Conservation (phyloP, 2,329 filamentous ascomycete genomes). For the Cladosporium velox region DNA sequence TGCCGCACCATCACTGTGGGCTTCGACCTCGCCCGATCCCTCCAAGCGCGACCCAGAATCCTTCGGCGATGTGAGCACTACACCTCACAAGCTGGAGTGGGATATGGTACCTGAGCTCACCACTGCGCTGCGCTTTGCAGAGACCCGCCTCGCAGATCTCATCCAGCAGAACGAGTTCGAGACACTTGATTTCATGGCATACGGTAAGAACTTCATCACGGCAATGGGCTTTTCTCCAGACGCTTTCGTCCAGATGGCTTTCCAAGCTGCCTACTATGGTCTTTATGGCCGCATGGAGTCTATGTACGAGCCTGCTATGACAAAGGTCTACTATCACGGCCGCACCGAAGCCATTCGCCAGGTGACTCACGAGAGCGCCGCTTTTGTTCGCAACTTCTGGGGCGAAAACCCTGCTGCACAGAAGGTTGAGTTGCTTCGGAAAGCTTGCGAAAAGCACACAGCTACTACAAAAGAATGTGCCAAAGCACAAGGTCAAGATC, state of each 20-base stretch:
- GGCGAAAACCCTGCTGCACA: slow-evolving; percentile 78
- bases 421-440: slow-evolving; percentile 83
- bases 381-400: slow-evolving; percentile 94
- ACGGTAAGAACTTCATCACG: slow-evolving; percentile 97
- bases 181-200: slow-evolving; percentile 82
- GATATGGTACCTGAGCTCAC: slow-evolving; percentile 91
- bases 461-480: slow-evolving; percentile 79
- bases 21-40: slow-evolving; percentile 85
- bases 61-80: slow-evolving; percentile 91
- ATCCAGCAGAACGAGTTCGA: slow-evolving; percentile 97
- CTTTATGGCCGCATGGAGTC: slow-evolving; percentile 92
- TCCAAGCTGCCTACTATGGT: slow-evolving; percentile 96
- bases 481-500: slow-evolving; percentile 86
- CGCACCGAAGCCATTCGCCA: slow-evolving; percentile 91
- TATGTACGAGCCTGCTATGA: slow-evolving; percentile 98
- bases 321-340: slow-evolving; percentile 88
- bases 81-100: slow-evolving; percentile 95
- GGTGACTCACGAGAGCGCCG: slow-evolving; percentile 78
- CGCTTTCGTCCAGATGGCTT: slow-evolving; percentile 98
- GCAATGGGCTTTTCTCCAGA: slow-evolving; percentile 96
- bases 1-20: slow-evolving; percentile 87
- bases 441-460: slow-evolving; percentile 81
- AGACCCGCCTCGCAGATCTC: slow-evolving; percentile 88
- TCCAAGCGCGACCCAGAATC: slow-evolving; percentile 87
- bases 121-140: slow-evolving; percentile 90